Evolutionary conservation across 129 eudicot species (phyloP).

Genomic region (Flaveria robusta): DNA sequence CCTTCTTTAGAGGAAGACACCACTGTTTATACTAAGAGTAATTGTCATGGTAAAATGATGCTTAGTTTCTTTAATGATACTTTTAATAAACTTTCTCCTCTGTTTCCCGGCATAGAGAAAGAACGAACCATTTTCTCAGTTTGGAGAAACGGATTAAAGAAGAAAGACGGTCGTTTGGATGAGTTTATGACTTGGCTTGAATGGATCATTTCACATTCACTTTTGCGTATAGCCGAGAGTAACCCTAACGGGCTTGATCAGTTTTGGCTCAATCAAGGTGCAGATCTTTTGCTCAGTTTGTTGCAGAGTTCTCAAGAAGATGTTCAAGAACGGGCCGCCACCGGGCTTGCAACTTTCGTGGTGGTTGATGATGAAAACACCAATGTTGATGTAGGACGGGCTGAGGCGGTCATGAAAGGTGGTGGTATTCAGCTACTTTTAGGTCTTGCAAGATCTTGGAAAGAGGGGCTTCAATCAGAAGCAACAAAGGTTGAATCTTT

Average conservation of each 20-base stretch:
- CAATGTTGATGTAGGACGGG: slow-evolving; percentile 75
- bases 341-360: slow-evolving; percentile 90
- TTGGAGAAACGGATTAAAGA: slow-evolving; percentile 56
- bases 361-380: slow-evolving; percentile 95
- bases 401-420: slow-evolving; percentile 88
- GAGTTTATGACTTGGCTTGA: slow-evolving; percentile 87
- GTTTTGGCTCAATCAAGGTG: slow-evolving; percentile 92
- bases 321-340: slow-evolving; percentile 95
- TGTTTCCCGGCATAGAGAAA: slow-evolving; percentile 61
- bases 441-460: slow-evolving; percentile 81
- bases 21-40: slow-evolving; percentile 53
- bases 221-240: slow-evolving; percentile 87
- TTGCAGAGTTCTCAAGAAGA: slow-evolving; percentile 92
- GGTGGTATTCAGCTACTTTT: slow-evolving; percentile 91
- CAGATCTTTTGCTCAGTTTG: slow-evolving; percentile 67
- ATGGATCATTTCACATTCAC: slow-evolving; percentile 81
- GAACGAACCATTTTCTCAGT: slow-evolving; percentile 60
- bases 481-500: slow-evolving; percentile 77
- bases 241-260: slow-evolving; percentile 77
- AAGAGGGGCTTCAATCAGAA: slow-evolving; percentile 93
- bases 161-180: slow-evolving; percentile 50
- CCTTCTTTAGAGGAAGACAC: slow-evolving; percentile 64
- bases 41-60: slow-evolving; percentile 68
- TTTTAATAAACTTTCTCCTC: slow-evolving; percentile 53
- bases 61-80: slow-evolving; percentile 64